Evolutionary conservation across 345 rosid genomes (phyloP).

Genomic region (Eucalyptus lansdowneana): DNA sequence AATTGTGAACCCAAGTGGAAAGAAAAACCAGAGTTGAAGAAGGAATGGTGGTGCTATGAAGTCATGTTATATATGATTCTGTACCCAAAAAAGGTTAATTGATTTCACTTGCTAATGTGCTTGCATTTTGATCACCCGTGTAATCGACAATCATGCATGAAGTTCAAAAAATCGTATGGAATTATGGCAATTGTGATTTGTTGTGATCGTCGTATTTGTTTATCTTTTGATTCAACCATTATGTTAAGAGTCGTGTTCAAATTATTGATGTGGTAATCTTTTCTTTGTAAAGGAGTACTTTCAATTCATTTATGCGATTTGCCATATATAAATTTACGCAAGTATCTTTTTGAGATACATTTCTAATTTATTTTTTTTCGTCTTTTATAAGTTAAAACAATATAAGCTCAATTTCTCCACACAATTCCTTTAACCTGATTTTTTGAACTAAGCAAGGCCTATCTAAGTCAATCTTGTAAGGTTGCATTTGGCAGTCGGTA

Average conservation of each 20-base stretch:
- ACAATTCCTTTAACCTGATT: background rate
- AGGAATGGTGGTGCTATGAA: background rate
- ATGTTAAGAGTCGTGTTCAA: background rate
- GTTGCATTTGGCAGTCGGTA: accelerated
- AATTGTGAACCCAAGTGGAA: background rate
- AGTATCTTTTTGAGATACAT: background rate
- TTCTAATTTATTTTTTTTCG: background rate
- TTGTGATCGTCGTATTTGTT: background rate
- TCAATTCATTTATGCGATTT: background rate
- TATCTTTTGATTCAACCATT: background rate
- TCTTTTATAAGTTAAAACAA: background rate
- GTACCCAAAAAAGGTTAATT: background rate
- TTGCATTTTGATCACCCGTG: background rate
- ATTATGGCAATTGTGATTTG: background rate
- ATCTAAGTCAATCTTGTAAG: background rate
- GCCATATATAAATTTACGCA: background rate
- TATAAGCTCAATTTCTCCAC: background rate
- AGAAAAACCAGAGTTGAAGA: background rate
- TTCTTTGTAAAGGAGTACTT: background rate
- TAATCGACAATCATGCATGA: background rate
- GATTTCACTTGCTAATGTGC: background rate
- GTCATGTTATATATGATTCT: background rate
- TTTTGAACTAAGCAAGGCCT: background rate
- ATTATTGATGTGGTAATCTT: accelerated
- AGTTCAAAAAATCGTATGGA: background rate